phyloP scores from a whole-genome alignment of 495 filamentous ascomycete species.

The Podospora didyma region DNA sequence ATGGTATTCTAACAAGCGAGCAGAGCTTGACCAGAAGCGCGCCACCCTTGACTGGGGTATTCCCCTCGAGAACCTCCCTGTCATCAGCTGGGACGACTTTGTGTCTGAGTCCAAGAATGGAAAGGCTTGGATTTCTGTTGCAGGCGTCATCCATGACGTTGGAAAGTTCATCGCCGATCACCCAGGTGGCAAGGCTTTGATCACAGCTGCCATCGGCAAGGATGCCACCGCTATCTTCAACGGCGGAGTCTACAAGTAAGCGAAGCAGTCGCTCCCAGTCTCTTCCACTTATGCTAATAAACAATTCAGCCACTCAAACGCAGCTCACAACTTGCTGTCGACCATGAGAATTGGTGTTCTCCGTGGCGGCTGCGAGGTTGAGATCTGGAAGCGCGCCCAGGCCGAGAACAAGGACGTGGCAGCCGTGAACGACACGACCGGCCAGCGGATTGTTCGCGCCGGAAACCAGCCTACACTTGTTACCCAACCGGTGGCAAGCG shows the following conservation, averaged over 20 bases:
- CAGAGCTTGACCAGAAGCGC: constrained; percentile 88
- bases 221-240: constrained; percentile 99
- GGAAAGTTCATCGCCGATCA: constrained; percentile 94
- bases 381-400: constrained; percentile 97
- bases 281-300: background rate
- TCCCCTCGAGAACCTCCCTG: constrained; percentile 88
- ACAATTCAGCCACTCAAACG: constrained; percentile 74
- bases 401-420: constrained; percentile 83
- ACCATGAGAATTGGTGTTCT: constrained; percentile 97
- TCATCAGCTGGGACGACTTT: constrained; percentile 96
- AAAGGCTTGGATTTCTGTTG: constrained; percentile 80
- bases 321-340: constrained; percentile 92
- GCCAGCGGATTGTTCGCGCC: constrained; percentile 82
- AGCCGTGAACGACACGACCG: constrained; percentile 74
- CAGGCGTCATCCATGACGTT: constrained; percentile 95
- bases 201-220: constrained; percentile 89
- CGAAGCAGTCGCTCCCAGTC: background rate
- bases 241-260: constrained; percentile 83
- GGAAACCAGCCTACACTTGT: constrained; percentile 89
- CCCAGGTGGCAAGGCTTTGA: constrained; percentile 94
- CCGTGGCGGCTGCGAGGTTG: constrained; percentile 92
- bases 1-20: too few relatives aligned
- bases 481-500: constrained; percentile 61
- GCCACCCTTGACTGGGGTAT: constrained; percentile 90
- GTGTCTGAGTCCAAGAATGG: constrained; percentile 78